Base-by-base conservation (phyloP, 306 rosid species). In the Cicer arietinum region DNA sequence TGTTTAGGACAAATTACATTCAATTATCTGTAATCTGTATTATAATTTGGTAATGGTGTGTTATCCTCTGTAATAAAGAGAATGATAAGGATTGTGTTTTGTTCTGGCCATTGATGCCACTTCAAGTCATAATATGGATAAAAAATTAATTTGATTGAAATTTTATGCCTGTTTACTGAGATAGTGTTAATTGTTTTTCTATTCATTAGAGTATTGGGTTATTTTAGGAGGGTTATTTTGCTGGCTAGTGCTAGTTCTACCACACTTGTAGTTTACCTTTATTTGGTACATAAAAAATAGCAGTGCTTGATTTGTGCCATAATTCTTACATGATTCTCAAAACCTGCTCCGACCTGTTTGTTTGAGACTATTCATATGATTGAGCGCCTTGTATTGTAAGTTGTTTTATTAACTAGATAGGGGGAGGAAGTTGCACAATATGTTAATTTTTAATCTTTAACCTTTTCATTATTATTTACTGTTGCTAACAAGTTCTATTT, bases 171-270 rank as follows among this genome's bases (percentile, higher is more conserved):
- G 13, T 42, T 22, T 71, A 18, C 50, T 18, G 48, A 20, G n/a
- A 13, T 20, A 16, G 46, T 16, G 30, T 69, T 50, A 35, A 35
- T 11, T 56, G n/a, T 17, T 52, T 51, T 52, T 10, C 9, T 5
- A 5, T 53, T 52, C 50, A 16, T 70, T 61, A 16, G 42, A 39
- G 7, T 71, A 17, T 43, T 12, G 0, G 67, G 74, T 14, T n/a
- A 2, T 37, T n/a, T 43, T 42, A 42, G 70, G 11, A 69, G 25
- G 4, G 48, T n/a, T 37, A 5, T 35, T 35, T 14, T 62, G 14
- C 17, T 13, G 25, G 47, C 42, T 69, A 50, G 61, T 37, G n/a
- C 30, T 69, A 48, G 45, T 48, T 68, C 9, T 48, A 47, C 45
- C 7, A 46, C 10, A 16, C 59, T 7, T 16, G 30, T 46, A 47